Evolutionary conservation across 164 flowering plant species (phyloP).

Genomic region (Dillenia suffruticosa): DNA sequence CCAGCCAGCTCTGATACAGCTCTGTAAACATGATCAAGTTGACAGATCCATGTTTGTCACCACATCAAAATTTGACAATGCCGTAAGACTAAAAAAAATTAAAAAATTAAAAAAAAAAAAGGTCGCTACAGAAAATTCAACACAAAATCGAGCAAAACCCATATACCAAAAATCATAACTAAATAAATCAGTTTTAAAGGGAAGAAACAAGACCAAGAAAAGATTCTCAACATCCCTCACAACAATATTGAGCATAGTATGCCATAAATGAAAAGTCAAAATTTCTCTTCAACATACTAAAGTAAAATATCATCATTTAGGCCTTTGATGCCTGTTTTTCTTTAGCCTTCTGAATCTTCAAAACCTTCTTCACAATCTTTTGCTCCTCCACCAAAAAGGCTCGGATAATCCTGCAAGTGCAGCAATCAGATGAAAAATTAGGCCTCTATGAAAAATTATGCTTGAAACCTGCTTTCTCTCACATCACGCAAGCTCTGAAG

Average conservation of each 20-base stretch:
- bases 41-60: no score
- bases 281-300: slow-evolving; percentile 7
- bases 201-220: not conserved
- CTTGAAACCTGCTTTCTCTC: no score
- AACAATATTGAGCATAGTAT: not conserved
- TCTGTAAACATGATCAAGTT: no score
- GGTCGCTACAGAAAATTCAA: no score
- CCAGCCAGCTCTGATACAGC: no score
- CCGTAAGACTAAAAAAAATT: no score
- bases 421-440: not conserved
- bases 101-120: no score
- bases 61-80: no score
- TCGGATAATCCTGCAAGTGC: slow-evolving; percentile 32
- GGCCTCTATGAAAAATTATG: no score
- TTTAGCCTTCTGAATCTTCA: slow-evolving; percentile 48
- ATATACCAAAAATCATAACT: no score
- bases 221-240: not conserved
- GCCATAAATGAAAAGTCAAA: slow-evolving; percentile 13
- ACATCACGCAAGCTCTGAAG: not conserved
- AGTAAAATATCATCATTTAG: slow-evolving; percentile 11
- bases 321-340: slow-evolving; percentile 33
- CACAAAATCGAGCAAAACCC: no score
- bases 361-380: slow-evolving; percentile 49
- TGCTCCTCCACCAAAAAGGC: slow-evolving; percentile 51
- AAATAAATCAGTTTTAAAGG: slow-evolving; percentile 1